Percentiles rank a stretch among this genome's conserved stretches.
These are phyloP conservation scores for Aeschynomene evenia DNA, from an alignment of 306 rosid genomes.

Conservation along the genomic window DNA sequence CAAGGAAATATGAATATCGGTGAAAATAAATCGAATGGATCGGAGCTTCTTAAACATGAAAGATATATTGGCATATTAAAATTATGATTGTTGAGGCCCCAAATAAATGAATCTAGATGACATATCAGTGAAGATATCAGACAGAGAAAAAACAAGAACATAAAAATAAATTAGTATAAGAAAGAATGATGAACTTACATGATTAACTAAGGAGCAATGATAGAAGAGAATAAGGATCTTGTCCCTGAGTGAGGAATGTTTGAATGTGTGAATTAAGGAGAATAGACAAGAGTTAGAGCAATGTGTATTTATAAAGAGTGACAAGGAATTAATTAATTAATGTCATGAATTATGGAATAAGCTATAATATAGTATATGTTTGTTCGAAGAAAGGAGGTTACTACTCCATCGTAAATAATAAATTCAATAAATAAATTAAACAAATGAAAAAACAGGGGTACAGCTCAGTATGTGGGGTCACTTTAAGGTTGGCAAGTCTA, in stretches of 20 bases:
- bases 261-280: background rate
- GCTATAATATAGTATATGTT: background rate
- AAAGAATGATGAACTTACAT: background rate
- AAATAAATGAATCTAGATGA: background rate
- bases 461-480: conserved; percentile 20
- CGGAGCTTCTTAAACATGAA: no score
- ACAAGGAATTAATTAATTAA: no score
- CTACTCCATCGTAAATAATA: background rate
- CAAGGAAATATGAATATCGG: background rate
- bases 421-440: background rate
- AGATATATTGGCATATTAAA: no score
- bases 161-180: background rate
- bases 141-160: background rate
- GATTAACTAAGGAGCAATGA: background rate
- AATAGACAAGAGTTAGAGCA: background rate
- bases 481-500: background rate
- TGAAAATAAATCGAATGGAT: background rate
- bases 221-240: background rate
- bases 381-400: background rate
- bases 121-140: background rate
- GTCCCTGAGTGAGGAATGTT: background rate
- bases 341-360: background rate
- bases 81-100: no score
- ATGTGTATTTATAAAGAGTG: conserved; percentile 23
- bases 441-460: conserved; percentile 1